phyloP scores from a whole-genome alignment of 495 filamentous ascomycete genomes.

The Thermothielavioides terrestris region DNA sequence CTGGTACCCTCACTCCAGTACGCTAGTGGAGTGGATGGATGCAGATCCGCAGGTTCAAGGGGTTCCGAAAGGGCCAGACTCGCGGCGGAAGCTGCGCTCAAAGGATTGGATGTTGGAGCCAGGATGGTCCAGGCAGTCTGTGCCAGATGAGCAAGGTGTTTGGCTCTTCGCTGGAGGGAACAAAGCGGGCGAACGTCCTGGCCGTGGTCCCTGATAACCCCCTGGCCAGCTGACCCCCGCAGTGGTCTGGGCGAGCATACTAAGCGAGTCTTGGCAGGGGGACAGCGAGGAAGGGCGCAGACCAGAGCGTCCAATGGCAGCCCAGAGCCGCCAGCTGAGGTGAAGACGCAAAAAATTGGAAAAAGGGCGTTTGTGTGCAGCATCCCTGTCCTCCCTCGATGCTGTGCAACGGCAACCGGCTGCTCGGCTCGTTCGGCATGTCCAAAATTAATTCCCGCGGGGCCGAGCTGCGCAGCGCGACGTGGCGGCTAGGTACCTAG shows the following conservation, averaged over 20 bases:
- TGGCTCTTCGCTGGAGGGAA: background rate
- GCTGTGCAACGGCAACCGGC: background rate
- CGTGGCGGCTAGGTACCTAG: too few species aligned
- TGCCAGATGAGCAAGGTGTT: too few species aligned
- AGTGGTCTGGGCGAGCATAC: background rate
- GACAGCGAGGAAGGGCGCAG: background rate
- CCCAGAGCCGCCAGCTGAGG: background rate
- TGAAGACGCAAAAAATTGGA: background rate
- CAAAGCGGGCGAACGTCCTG: background rate
- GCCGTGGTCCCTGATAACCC: background rate
- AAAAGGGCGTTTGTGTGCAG: background rate
- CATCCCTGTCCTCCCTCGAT: background rate
- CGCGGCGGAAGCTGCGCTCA: too few species aligned
- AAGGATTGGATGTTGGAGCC: too few species aligned
- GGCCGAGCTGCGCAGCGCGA: background rate
- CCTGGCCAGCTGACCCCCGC: background rate
- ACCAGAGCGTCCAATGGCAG: background rate
- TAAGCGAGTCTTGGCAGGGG: conserved; percentile 2
- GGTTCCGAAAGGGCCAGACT: too few species aligned
- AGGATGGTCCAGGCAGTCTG: too few species aligned
- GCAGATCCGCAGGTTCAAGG: too few species aligned
- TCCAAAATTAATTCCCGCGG: background rate
- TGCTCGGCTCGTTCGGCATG: background rate
- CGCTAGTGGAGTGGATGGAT: too few species aligned
- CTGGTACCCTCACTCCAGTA: too few species aligned